Base-by-base conservation (phyloP, 768 basidiomycete genomes). In the Imleria badia region DNA sequence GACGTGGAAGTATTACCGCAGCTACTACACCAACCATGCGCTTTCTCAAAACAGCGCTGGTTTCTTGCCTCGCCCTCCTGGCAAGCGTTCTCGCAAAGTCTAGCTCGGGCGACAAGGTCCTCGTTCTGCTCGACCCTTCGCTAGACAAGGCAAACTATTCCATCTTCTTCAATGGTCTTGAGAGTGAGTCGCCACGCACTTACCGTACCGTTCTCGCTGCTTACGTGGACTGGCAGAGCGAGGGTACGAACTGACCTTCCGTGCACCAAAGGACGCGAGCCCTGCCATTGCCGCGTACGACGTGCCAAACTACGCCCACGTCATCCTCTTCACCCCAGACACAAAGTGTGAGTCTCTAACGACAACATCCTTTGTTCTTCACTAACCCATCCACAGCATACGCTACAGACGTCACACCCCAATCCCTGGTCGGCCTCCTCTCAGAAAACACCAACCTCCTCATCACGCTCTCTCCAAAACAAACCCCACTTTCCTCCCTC, bases 221-320 rank as follows among this genome's bases (percentile, higher is more conserved):
- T 60, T 54, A 48, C 49, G 43, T 35, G 45, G 23, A 30, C 54
- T 34, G 34, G 11, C 63, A 95, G 91, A 83, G 45, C 78, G 84
- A 56, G 96, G 96, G 10, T 97, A 90, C 72, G 78, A 90, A 47
- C 75, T 98, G 43, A 94, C 89, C 1, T 94, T 95, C 78, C 87
- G 94, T 48, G 77, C 80, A 20, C 91, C 94, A 15, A 91, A 86
- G 70, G 89, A 88, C 48, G 81, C 82, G 42, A 73, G 73, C 44
- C 89, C 91, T 11, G 71, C 78, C 22, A 72, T 94, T 38, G 75
- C 87, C 22, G 77, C 86, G 64, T 84, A 87, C 68, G 91, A 84
- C 61, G 79, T 87, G 20, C 82, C 87, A 36, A 76, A 80, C 44
- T 97, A 92, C 72, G 81, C 86, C 44, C 94, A 98, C 67, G 82